phyloP scores from a whole-genome alignment of 225 moss, liverwort and hornwort genomes.

The Polytrichum formosum region DNA sequence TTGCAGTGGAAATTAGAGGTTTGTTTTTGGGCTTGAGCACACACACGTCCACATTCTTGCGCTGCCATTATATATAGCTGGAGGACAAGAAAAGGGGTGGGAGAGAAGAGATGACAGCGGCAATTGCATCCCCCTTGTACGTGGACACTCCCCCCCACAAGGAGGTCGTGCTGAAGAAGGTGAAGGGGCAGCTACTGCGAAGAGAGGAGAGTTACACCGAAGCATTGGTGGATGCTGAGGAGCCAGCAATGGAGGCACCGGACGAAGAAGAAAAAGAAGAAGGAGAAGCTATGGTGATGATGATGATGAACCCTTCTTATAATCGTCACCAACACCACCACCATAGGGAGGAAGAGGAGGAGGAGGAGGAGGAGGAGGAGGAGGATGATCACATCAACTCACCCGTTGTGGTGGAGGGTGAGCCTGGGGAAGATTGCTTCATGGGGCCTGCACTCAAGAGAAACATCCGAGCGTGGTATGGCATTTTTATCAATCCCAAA shows the following conservation, averaged over 20 bases:
- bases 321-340: conserved; percentile 23
- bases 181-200: conserved; percentile 35
- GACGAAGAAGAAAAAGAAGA: not conserved
- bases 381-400: not conserved
- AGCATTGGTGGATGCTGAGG: conserved; percentile 18
- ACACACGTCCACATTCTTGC: too few species aligned
- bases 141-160: conserved; percentile 24
- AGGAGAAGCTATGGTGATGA: too few species aligned
- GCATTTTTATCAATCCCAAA: too few species aligned
- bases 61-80: not conserved
- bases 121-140: conserved; percentile 25
- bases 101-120: conserved; percentile 36
- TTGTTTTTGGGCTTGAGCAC: too few species aligned
- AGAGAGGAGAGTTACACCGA: conserved; percentile 62
- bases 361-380: not conserved
- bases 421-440: not conserved
- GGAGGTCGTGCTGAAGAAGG: conserved; percentile 33
- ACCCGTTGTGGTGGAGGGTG: not conserved
- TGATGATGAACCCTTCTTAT: conserved; percentile 19
- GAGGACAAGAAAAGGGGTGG: not conserved
- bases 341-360: conserved; percentile 13
- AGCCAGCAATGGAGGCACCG: conserved; percentile 7
- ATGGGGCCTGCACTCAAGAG: conserved; percentile 46
- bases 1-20: too few species aligned
- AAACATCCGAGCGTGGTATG: conserved; percentile 47